phyloP scores from a whole-genome alignment of 1,284 basidiomycete genomes.

The Ganoderma meredithae region DNA sequence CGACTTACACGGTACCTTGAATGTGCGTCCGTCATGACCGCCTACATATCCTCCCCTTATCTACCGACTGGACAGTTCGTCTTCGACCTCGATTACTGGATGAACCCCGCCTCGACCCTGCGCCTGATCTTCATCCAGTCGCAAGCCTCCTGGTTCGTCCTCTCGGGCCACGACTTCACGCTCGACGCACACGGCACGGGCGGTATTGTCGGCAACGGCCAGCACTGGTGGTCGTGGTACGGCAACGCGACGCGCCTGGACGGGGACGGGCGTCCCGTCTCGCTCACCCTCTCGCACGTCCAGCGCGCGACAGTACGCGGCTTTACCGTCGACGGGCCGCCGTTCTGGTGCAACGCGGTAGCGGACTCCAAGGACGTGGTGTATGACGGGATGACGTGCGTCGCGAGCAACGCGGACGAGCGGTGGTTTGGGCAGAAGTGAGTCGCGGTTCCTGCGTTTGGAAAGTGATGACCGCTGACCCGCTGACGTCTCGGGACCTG shows the following conservation, averaged over 20 bases:
- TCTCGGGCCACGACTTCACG: slow-evolving; percentile 64
- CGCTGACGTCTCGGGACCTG: neutral
- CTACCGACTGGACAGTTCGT: slow-evolving; percentile 50
- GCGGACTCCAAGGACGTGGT: slow-evolving; percentile 60
- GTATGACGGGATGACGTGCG: slow-evolving; percentile 68
- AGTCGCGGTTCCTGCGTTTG: slow-evolving; percentile 23
- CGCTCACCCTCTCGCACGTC: slow-evolving; percentile 61
- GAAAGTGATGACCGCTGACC: neutral
- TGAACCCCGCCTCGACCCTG: slow-evolving; percentile 62
- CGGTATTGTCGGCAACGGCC: slow-evolving; percentile 71
- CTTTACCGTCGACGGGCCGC: slow-evolving; percentile 64
- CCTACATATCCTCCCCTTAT: neutral
- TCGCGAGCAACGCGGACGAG: slow-evolving; percentile 67
- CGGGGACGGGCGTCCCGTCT: slow-evolving; percentile 69
- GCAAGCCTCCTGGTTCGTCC: slow-evolving; percentile 73
- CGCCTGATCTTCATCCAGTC: slow-evolving; percentile 70
- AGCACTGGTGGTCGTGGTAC: slow-evolving; percentile 60
- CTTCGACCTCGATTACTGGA: slow-evolving; percentile 68
- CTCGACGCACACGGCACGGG: slow-evolving; percentile 66
- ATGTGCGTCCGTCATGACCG: slow-evolving; percentile 22
- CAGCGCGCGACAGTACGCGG: slow-evolving; percentile 54
- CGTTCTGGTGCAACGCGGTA: slow-evolving; percentile 72
- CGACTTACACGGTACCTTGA: slow-evolving; percentile 62
- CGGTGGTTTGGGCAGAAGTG: slow-evolving; percentile 58
- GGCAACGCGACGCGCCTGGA: slow-evolving; percentile 53